These are phyloP conservation scores for Colletotrichum costaricense DNA, from an alignment of 2,329 filamentous ascomycete genomes.

Conservation along the genomic window DNA sequence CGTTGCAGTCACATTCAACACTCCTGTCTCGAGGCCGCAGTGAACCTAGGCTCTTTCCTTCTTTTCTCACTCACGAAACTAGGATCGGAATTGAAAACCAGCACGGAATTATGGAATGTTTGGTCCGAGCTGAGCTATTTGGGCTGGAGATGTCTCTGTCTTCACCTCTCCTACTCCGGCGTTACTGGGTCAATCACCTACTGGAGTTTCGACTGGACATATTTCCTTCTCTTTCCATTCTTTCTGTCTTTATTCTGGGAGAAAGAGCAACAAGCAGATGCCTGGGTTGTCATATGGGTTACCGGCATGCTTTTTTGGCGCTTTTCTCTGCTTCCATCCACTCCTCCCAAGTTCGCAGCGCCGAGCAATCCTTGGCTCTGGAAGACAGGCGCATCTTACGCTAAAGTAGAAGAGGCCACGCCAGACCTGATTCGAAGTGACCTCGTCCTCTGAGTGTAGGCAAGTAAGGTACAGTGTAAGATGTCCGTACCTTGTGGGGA, in stretches of 20 bases:
- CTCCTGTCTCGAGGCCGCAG: neutral
- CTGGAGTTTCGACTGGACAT: neutral
- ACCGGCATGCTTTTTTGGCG: neutral
- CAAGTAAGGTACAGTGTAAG: too few relatives aligned
- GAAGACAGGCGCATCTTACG: neutral
- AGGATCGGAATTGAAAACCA: neutral
- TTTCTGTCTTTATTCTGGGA: neutral
- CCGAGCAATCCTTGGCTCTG: constrained; percentile 7
- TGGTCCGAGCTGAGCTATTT: constrained; percentile 6
- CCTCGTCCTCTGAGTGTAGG: neutral
- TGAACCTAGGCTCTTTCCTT: neutral
- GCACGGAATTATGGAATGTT: neutral
- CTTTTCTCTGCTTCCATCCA: constrained; percentile 17
- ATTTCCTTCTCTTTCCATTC: neutral
- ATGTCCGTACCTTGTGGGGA: neutral
- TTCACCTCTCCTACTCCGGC: neutral
- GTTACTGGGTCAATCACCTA: neutral
- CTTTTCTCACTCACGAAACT: neutral
- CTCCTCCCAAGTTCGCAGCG: constrained; percentile 1
- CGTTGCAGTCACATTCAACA: constrained; percentile 3
- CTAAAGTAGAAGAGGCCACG: neutral
- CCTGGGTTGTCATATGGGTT: constrained; percentile 11
- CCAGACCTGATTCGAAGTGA: neutral
- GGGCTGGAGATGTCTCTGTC: neutral
- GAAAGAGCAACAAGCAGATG: neutral